These are phyloP conservation scores for Podaxis pistillaris DNA, from an alignment of 768 basidiomycete species.

Conservation along the genomic window DNA sequence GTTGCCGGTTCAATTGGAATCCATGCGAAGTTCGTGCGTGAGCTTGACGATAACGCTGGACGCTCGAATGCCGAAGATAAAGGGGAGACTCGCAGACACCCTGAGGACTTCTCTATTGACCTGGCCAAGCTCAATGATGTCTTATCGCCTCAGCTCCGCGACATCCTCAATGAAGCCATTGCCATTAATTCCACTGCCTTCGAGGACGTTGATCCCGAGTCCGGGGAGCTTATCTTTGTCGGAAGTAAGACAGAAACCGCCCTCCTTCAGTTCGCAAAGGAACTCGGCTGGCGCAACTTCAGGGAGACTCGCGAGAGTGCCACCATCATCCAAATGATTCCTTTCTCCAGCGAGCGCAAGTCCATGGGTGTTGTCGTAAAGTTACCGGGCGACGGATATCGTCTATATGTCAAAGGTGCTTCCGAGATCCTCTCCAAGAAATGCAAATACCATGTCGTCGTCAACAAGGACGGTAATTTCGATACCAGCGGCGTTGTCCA, in stretches of 20 bases:
- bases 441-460: slow-evolving; percentile 73
- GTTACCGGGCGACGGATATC: slow-evolving; percentile 48
- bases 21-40: slow-evolving; percentile 89
- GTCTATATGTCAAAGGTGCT: slow-evolving; percentile 90
- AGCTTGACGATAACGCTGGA: slow-evolving; percentile 65
- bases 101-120: slow-evolving; percentile 85
- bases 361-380: slow-evolving; percentile 90
- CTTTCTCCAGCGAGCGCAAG: slow-evolving; percentile 92
- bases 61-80: slow-evolving; percentile 71
- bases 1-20: slow-evolving; percentile 95
- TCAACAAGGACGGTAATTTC: slow-evolving; percentile 36
- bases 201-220: slow-evolving; percentile 69
- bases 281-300: slow-evolving; percentile 76
- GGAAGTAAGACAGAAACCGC: slow-evolving; percentile 97
- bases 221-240: slow-evolving; percentile 62
- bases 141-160: slow-evolving; percentile 57
- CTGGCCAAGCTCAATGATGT: slow-evolving; percentile 63
- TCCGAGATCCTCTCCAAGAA: slow-evolving; percentile 87
- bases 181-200: slow-evolving; percentile 95
- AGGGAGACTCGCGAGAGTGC: slow-evolving; percentile 59
- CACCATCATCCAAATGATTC: slow-evolving; percentile 79
- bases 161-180: slow-evolving; percentile 81
- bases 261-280: slow-evolving; percentile 80
- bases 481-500: slow-evolving; percentile 38
- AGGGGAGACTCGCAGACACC: slow-evolving; percentile 39